Evolutionary conservation across 2,329 filamentous ascomycete genomes (phyloP), one percentile per base, ranked within the genome.

Genomic region (Colletotrichum camelliae): DNA sequence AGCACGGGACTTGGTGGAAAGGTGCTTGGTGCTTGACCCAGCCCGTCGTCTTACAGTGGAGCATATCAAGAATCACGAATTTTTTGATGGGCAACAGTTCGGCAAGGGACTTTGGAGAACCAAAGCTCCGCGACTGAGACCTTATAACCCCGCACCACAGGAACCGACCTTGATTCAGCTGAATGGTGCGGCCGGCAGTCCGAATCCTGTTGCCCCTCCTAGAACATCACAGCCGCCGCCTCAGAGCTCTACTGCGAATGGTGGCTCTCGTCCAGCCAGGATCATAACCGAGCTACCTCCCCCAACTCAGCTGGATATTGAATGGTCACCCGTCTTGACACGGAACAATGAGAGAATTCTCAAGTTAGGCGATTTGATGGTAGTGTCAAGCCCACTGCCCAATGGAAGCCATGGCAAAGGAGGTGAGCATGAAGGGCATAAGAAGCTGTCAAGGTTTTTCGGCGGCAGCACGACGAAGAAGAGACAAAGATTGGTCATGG

Each of bases 241-340:
- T 79, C 85, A 83, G 68, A 83, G 83, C 81, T 83, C 80, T 76
- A 83, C 78, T 75, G 82, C 83, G 2, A 91, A 90, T 69, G 88
- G 87, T 43, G 83, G 85, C 39, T 86, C 87, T 31, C 88, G 95
- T 71, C 94, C 96, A 37, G 90, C 94, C 3, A 90, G 96, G 77
- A 93, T 98, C 76, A 97, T 99, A 76, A 98, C 97, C 1, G 97
- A 99, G 84, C 89, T 99, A 12, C 96, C 97, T 18, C 96, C 97
- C n/a, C 97, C 97, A 1, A 98, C 95, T 67, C 97, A 98, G 83
- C 88, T 99, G 31, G 97, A 99, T 82, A 98, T 99, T 73, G 97
- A 99, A 85, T 99, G 97, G 97, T 98, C 96, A 1, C 97, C 97
- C 1, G 96, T 99, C 6, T 88, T 99, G 71, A 98, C 95, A 12